Conservation (phyloP, 1,284 basidiomycete genomes). For the Athelia sp. region DNA sequence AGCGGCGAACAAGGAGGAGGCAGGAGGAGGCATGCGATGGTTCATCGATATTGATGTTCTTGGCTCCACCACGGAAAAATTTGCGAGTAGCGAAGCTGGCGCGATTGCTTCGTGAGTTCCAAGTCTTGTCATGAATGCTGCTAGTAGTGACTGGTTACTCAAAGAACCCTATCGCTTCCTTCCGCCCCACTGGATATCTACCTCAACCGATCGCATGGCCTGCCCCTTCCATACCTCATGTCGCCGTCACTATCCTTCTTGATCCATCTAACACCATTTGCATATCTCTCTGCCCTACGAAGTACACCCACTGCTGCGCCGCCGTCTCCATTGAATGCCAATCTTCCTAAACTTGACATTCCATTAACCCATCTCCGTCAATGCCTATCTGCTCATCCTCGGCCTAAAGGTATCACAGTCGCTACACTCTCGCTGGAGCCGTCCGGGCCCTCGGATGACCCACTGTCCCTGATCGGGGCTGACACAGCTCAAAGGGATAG, state of each 20-base stretch:
- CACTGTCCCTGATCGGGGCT: background rate
- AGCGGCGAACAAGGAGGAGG: conserved; percentile 49
- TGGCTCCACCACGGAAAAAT: conserved; percentile 39
- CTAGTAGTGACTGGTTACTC: conserved; percentile 3
- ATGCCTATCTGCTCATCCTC: conserved; percentile 32
- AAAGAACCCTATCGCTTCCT: conserved; percentile 31
- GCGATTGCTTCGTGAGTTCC: conserved; percentile 45
- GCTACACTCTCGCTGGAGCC: conserved; percentile 52
- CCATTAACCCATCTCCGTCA: conserved; percentile 42
- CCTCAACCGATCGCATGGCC: conserved; percentile 53
- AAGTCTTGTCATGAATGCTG: background rate
- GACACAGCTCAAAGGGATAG: background rate
- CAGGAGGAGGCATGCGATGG: conserved; percentile 54
- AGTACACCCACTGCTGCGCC: conserved; percentile 21
- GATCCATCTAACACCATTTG: conserved; percentile 58
- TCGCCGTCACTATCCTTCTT: conserved; percentile 69
- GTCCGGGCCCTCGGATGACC: conserved; percentile 9
- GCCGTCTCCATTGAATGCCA: conserved; percentile 13
- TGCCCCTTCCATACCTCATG: conserved; percentile 64
- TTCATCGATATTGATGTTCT: conserved; percentile 61
- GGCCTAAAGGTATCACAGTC: conserved; percentile 43
- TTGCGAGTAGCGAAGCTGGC: conserved; percentile 50
- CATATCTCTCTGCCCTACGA: conserved; percentile 59
- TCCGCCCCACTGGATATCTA: conserved; percentile 61
- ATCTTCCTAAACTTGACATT: conserved; percentile 46